A percentile compares a stretch with the other conserved stretches of the same genome.
Evolutionary conservation across 2,329 filamentous ascomycete genomes (phyloP).

Genomic region (Botrytis medusae): DNA sequence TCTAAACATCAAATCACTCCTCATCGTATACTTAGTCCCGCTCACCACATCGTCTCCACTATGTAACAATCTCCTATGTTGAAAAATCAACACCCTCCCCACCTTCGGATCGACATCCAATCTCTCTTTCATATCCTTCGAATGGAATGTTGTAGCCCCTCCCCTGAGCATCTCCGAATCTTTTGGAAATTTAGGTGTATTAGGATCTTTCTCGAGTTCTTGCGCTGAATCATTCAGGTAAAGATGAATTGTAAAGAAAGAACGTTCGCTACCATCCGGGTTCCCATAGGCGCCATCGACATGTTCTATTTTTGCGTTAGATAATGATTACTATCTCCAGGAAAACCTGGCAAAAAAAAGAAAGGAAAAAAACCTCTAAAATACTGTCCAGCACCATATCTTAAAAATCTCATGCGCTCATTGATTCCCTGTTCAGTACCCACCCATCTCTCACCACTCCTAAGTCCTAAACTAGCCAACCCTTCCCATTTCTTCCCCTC

Average conservation of each 20-base stretch:
- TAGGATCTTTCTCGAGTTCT: slow-evolving; percentile 39
- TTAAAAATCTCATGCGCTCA: slow-evolving; percentile 72
- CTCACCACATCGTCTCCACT: slow-evolving; percentile 52
- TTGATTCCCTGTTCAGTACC: slow-evolving; percentile 53
- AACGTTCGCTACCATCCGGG: slow-evolving; percentile 29
- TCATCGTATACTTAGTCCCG: slow-evolving; percentile 57
- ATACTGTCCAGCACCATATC: slow-evolving; percentile 69
- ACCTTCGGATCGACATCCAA: slow-evolving; percentile 56
- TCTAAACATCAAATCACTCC: slow-evolving; percentile 55
- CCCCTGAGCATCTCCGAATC: slow-evolving; percentile 14
- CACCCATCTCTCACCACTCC: slow-evolving; percentile 28
- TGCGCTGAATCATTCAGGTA: slow-evolving; percentile 53
- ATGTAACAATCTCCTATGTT: slow-evolving; percentile 53
- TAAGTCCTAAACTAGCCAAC: slow-evolving; percentile 40
- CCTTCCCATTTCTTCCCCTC: slow-evolving; percentile 33
- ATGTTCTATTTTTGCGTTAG: background rate
- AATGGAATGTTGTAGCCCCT: slow-evolving; percentile 57
- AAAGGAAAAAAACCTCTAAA: slow-evolving; percentile 51
- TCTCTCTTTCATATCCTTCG: slow-evolving; percentile 44
- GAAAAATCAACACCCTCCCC: slow-evolving; percentile 60
- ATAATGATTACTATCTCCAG: background rate
- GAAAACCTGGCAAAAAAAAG: slow-evolving; percentile 9
- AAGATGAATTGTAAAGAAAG: slow-evolving; percentile 55
- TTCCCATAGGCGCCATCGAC: slow-evolving; percentile 51
- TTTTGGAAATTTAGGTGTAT: background rate